These are phyloP conservation scores for Rubus parviflorus DNA, from an alignment of 306 rosid genomes.

Conservation along the genomic window DNA sequence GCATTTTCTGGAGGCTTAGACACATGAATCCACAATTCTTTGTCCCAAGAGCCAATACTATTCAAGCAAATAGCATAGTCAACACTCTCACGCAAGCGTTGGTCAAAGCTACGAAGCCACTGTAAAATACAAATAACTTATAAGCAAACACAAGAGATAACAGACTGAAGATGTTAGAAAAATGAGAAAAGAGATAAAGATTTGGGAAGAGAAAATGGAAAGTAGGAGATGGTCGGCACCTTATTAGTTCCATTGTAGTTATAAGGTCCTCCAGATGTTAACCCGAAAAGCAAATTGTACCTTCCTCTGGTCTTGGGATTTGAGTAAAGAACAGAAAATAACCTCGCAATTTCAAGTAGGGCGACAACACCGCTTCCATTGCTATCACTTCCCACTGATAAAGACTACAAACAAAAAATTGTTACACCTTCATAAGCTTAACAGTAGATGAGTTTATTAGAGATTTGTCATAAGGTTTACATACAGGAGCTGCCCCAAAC, in stretches of 20 bases:
- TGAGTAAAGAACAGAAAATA: conserved; percentile 89
- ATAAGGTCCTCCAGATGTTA: conserved; percentile 97
- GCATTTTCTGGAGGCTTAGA: conserved; percentile 98
- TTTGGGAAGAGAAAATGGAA: conserved; percentile 18
- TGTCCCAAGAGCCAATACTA: conserved; percentile 93
- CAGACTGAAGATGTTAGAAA: not conserved
- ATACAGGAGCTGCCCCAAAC: conserved; percentile 97
- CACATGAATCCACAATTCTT: conserved; percentile 89
- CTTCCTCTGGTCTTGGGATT: conserved; percentile 95
- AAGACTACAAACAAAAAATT: conserved; percentile 54
- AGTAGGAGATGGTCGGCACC: conserved; percentile 41
- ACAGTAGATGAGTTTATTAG: conserved; percentile 19
- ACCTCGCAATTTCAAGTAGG: conserved; percentile 96
- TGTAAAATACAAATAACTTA: conserved; percentile 38
- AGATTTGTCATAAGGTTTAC: conserved; percentile 34
- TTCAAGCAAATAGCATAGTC: conserved; percentile 94
- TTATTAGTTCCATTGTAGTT: conserved; percentile 96
- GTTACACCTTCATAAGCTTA: conserved; percentile 31
- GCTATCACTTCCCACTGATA: conserved; percentile 98
- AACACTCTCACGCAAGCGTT: conserved; percentile 91
- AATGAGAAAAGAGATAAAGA: conserved; percentile 5
- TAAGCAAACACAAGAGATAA: conserved; percentile 13
- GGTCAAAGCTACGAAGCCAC: conserved; percentile 98
- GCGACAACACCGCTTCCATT: conserved; percentile 96
- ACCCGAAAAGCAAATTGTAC: conserved; percentile 90